phyloP scores from a whole-genome alignment of 352 stramenopile genomes.

The Pythium plurisporium region DNA sequence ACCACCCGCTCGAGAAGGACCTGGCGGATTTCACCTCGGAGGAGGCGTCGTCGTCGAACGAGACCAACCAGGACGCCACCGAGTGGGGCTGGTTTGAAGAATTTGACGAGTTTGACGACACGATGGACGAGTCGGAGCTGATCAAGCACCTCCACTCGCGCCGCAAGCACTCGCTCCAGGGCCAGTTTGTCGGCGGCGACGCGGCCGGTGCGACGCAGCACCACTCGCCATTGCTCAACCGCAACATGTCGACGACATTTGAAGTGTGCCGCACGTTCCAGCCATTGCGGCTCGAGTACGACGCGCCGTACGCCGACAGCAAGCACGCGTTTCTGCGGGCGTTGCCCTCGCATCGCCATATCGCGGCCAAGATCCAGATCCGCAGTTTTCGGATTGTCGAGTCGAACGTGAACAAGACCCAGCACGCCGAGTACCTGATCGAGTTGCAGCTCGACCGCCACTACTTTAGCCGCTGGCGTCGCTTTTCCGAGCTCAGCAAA shows the following conservation, averaged over 20 bases:
- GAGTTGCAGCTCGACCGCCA: constrained; percentile 70
- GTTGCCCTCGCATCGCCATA: constrained; percentile 67
- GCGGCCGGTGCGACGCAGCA: background rate
- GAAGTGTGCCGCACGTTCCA: constrained; percentile 70
- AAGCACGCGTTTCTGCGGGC: constrained; percentile 57
- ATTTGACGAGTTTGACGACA: constrained; percentile 60
- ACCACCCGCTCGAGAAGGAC: constrained; percentile 49
- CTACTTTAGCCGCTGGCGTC: constrained; percentile 71
- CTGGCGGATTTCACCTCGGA: constrained; percentile 38
- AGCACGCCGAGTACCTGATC: constrained; percentile 79
- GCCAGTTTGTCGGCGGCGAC: constrained; percentile 11
- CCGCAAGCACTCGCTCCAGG: constrained; percentile 24
- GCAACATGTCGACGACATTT: constrained; percentile 58
- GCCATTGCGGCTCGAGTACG: constrained; percentile 46
- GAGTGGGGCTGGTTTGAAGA: constrained; percentile 85
- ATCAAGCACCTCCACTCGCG: constrained; percentile 30
- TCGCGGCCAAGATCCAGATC: constrained; percentile 76
- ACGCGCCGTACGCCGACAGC: constrained; percentile 59
- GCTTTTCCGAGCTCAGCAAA: constrained; percentile 66
- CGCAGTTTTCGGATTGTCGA: constrained; percentile 82
- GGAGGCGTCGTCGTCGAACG: constrained; percentile 32
- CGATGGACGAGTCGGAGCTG: constrained; percentile 35
- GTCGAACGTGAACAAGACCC: constrained; percentile 30
- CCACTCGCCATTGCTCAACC: constrained; percentile 46
- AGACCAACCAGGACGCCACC: constrained; percentile 44